Conservation (phyloP, 1,284 basidiomycete species). For the Ganoderma sinense region DNA sequence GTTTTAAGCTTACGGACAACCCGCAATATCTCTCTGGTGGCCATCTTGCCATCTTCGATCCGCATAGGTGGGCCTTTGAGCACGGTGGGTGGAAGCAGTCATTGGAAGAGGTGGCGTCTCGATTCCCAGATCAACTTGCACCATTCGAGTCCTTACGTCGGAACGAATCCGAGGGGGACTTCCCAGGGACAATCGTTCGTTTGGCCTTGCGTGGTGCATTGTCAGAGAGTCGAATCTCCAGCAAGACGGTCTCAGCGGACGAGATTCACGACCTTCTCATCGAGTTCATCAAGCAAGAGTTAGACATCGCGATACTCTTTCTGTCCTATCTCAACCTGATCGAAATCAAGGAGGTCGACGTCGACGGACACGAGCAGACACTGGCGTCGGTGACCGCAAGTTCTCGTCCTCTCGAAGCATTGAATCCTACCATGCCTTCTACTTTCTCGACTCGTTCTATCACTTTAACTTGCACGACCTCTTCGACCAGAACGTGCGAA, state of each 20-base stretch:
- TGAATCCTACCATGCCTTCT: background rate
- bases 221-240: conserved; percentile 43
- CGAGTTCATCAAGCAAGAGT: conserved; percentile 51
- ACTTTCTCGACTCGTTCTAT: background rate
- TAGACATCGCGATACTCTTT: conserved; percentile 53
- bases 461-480: background rate
- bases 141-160: conserved; percentile 43
- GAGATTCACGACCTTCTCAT: conserved; percentile 48
- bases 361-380: conserved; percentile 33
- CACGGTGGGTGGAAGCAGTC: conserved; percentile 43
- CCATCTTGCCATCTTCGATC: conserved; percentile 53
- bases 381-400: conserved; percentile 25
- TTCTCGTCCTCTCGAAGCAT: background rate
- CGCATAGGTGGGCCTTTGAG: conserved; percentile 42
- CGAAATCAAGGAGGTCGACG: conserved; percentile 47
- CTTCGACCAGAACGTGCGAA: background rate
- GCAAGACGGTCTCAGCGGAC: conserved; percentile 37
- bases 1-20: conserved; percentile 53
- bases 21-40: conserved; percentile 56
- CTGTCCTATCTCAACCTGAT: conserved; percentile 47
- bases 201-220: conserved; percentile 49
- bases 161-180: conserved; percentile 19
- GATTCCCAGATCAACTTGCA: conserved; percentile 42
- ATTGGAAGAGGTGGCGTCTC: conserved; percentile 32
- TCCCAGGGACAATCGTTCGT: conserved; percentile 51